phyloP scores from a whole-genome alignment of 176 grass and related monocot genomes.

The Thinopyrum elongatum region DNA sequence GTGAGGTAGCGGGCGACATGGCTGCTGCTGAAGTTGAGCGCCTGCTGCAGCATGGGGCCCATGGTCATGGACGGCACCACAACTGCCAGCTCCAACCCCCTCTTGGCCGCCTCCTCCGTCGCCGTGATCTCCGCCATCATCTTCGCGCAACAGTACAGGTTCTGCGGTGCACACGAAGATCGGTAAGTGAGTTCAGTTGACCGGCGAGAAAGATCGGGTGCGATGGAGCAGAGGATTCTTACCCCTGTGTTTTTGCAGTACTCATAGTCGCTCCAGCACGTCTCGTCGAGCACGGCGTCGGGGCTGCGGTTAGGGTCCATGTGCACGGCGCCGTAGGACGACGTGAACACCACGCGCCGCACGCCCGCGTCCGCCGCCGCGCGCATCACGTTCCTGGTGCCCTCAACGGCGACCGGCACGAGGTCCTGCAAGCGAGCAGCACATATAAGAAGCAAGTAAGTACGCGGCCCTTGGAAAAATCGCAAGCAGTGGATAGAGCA shows the following conservation, averaged over 20 bases:
- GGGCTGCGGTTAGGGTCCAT: conserved; percentile 62
- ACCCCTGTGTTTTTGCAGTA: conserved; percentile 47
- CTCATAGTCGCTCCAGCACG: conserved; percentile 56
- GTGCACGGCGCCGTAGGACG: conserved; percentile 56
- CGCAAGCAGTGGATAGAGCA: neutral
- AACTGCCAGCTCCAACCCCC: conserved; percentile 36
- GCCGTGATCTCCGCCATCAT: conserved; percentile 48
- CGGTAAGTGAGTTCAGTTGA: neutral
- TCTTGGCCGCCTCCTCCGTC: conserved; percentile 26
- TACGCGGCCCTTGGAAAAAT: neutral
- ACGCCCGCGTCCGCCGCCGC: conserved; percentile 35
- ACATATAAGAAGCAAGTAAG: neutral
- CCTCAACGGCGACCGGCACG: conserved; percentile 42
- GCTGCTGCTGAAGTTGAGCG: conserved; percentile 39
- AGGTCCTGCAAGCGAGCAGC: neutral
- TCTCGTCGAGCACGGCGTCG: conserved; percentile 56
- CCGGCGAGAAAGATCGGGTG: neutral
- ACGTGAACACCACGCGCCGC: conserved; percentile 41
- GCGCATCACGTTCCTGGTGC: conserved; percentile 42
- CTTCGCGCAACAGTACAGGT: conserved; percentile 54
- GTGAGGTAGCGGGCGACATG: conserved; percentile 47
- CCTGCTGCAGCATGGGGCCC: conserved; percentile 43
- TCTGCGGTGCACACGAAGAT: neutral
- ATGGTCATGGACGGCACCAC: conserved; percentile 37
- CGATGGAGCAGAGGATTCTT: neutral